Conservation (phyloP, 2,329 filamentous ascomycete genomes). For the Neopestalotiopsis sp. region DNA sequence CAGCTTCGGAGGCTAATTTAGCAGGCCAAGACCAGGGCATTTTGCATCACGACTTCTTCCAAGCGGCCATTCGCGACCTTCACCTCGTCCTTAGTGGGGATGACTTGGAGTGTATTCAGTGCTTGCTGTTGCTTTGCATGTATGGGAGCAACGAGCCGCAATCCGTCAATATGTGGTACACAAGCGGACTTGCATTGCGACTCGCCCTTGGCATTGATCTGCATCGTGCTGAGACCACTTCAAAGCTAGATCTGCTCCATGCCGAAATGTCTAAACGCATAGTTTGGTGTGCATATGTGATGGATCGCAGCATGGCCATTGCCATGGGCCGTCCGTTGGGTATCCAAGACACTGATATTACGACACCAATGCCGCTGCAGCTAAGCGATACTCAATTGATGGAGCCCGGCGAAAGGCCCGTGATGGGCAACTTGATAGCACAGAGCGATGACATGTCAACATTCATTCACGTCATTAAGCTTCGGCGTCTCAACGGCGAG, state of each 20-base stretch:
- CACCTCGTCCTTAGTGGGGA: constrained; percentile 22
- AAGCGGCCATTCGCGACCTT: not conserved
- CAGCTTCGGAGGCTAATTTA: not conserved
- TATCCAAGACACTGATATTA: constrained; percentile 31
- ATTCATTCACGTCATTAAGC: not conserved
- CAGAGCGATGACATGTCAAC: not conserved
- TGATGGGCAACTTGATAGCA: not conserved
- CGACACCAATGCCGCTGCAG: constrained; percentile 21
- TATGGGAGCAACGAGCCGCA: constrained; percentile 33
- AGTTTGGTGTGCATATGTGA: constrained; percentile 36
- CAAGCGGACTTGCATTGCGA: constrained; percentile 27
- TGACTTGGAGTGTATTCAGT: constrained; percentile 31
- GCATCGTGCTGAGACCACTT: constrained; percentile 25
- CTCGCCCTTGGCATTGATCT: constrained; percentile 29
- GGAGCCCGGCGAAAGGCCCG: not conserved
- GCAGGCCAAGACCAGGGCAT: not conserved
- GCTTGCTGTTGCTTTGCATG: constrained; percentile 30
- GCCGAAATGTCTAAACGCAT: constrained; percentile 33
- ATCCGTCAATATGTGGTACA: constrained; percentile 32
- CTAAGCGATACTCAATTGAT: not conserved
- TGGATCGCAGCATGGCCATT: constrained; percentile 31
- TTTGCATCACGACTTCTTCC: not conserved
- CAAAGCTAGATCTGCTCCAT: constrained; percentile 18
- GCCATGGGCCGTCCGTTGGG: constrained; percentile 30
- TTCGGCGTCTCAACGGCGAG: not conserved